Base-by-base conservation (phyloP, 192 early-diverging fungal species). In the Pilobolus umbonatus region DNA sequence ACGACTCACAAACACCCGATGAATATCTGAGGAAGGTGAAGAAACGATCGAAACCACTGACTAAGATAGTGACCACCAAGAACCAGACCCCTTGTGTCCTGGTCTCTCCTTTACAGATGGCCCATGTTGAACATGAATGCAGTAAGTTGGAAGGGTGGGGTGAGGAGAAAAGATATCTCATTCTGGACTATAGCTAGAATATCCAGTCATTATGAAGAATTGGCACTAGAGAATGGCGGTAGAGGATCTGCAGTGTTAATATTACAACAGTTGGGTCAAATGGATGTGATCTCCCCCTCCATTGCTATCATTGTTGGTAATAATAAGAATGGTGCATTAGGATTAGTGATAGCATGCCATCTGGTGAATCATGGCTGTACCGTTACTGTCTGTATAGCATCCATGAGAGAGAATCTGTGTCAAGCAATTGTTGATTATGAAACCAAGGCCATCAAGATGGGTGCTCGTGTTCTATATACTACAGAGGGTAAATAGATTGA, bases 321-420 rank as follows among this genome's bases (percentile, higher is more conserved):
- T 64, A 88, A 85, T 67, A 81, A 77, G 31, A 59, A 22, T 21
- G 90, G 90, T 12, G 82, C 86, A 2, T 88, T 82, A 75, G 88
- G 84, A 1, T 67, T 93, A 7, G 78, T 74, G 40, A 76, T 82
- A 3, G 88, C 84, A 4, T 68, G 88, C 3, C 90, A 91, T 69
- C 62, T 93, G 31, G 78, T 80, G 5, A 93, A 93, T 61, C 90
- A 88, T 64, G 86, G 87, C 19, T 87, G 84, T 64, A 57, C 73
- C 11, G 89, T 90, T 9, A 62, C 76, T 17, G 75, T 69, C 0
- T 81, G 74, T 42, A 55, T 80, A 17, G 75, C 75, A 7, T 63
- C 73, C 1, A 55, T 60, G 35, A 65, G 77, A 15, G 64, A 65
- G 26, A 71, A 75, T 4, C 52, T 84, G 2, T 79, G 77, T 19